Evolutionary conservation across 1,284 basidiomycete species (phyloP).

Genomic region (Trametes hirsuta): DNA sequence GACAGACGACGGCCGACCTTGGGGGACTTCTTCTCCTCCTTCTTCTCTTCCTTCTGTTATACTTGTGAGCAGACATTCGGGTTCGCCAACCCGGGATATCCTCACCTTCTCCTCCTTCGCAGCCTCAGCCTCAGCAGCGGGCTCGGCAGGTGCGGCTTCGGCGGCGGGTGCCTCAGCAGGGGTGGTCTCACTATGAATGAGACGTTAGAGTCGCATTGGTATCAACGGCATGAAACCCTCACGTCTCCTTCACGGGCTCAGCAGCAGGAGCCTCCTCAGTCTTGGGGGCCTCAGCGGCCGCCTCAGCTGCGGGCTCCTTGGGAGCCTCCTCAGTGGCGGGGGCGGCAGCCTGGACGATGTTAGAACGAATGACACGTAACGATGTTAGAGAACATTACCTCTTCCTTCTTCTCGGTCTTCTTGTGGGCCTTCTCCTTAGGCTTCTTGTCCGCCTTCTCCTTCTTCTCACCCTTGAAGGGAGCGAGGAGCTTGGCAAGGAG

Average conservation of each 20-base stretch:
- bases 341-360: constrained; percentile 36
- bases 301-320: constrained; percentile 34
- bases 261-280: constrained; percentile 42
- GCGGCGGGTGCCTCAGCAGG: constrained; percentile 47
- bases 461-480: constrained; percentile 57
- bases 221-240: constrained; percentile 23
- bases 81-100: neutral
- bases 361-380: constrained; percentile 2
- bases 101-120: constrained; percentile 67
- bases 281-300: constrained; percentile 38
- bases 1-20: constrained; percentile 81
- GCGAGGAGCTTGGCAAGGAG: constrained; percentile 72
- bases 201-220: too few relatives aligned
- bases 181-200: constrained; percentile 65
- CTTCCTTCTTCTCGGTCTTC: constrained; percentile 71
- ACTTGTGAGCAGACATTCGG: neutral
- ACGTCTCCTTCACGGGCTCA: constrained; percentile 63
- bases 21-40: constrained; percentile 41
- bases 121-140: constrained; percentile 47
- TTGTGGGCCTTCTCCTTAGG: constrained; percentile 62
- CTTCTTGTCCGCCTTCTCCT: constrained; percentile 51
- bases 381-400: constrained; percentile 42
- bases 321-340: constrained; percentile 36
- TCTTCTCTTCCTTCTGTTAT: constrained; percentile 42
- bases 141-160: constrained; percentile 38